Evolutionary conservation across 495 filamentous ascomycete genomes (phyloP), one percentile per base, ranked within the genome.

Genomic region (Aspergillus ellipticus): DNA sequence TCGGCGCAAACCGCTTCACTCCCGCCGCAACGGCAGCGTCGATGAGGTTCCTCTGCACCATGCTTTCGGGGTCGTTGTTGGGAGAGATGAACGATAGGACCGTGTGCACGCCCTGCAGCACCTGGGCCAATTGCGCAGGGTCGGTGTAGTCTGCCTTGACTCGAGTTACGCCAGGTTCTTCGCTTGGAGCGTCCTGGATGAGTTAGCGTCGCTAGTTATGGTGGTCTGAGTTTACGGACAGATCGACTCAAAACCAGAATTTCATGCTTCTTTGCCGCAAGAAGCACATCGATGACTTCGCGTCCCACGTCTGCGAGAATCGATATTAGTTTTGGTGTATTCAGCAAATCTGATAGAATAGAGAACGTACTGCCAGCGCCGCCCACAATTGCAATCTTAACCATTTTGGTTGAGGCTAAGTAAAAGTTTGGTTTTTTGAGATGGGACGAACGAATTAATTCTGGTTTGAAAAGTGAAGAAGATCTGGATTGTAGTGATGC

Each of bases 11-110:
- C 11, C 85, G 78, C 62, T 79, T 80, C 9, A 89, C 83, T 19
- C 82, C 82, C 3, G 81, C 86, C 0, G 74, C 71, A 29, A 85
- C 58, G 0, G 82, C 78, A 0, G 85, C 86, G 55, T 88, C 80
- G 22, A 88, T 79, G 37, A 86, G 74, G n/a, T 54, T 71, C 56
- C 68, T 78, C 62, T 80, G 79, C 0, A 63, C 29, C 16, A 48
- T 69, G 42, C 72, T 66, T 0, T 60, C 58, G 3, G 59, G 66
- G 54, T 76, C 80, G 0, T 63, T 50, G n/a, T 70, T 63, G 5
- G 62, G 52, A 1, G 28, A 21, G 26, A 82, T 58, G 58, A 87
- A 85, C 20, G 76, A 85, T 9, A 87, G 62, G 5, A 87, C 58
- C 0, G 81, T 84, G 54, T 84, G 75, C 1, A 75, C 71, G 20